Base-by-base conservation (phyloP, 257 asterid species). In the Capsicum pubescens region DNA sequence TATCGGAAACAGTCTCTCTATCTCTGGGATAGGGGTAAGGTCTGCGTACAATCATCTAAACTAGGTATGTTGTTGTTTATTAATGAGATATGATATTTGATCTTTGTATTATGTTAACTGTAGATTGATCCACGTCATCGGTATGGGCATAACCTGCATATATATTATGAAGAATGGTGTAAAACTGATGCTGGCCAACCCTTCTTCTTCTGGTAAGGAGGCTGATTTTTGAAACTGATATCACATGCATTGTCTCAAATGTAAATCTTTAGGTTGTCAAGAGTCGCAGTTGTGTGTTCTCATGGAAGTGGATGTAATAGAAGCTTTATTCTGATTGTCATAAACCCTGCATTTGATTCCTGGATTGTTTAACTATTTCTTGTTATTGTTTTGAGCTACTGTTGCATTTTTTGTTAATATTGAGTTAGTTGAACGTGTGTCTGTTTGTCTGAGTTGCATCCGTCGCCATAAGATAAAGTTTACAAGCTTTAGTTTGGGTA, bases 91-190 rank as follows among this genome's bases (percentile, higher is more conserved):
- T 48, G 32, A 32, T 52, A 36, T 57, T 26, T 82, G 46, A 82
- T 82, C 44, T 12, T 6, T 71, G 35, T 74, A 79, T 69, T 59
- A 21, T 56, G 68, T 48, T 52, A 15, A 67, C 50, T 88, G 42
- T 87, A 97, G 99, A 89, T 97, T 87, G 99, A 97, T 83, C 98
- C 98, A 14, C 91, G 98, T 86, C 99, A 97, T 82, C 98, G 99
- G 4, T 95, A 97, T 86, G 99, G 99, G 57, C 98, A 95, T 88
- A 93, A 92, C 89, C 85, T 97, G 64, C 97, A 97, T 88, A 56
- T 88, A 2, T 97, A 97, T 83, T 97, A 91, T 52, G 95, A 93
- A 13, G 98, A 92, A 85, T 97, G 99, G 99, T 91, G 97, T 87
- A 83, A 89, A 85, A 79, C 93, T 81, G 91, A 89, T 61, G 92